These are phyloP conservation scores for Rhizophora apiculata DNA, from an alignment of 345 rosid species.

Conservation along the genomic window DNA sequence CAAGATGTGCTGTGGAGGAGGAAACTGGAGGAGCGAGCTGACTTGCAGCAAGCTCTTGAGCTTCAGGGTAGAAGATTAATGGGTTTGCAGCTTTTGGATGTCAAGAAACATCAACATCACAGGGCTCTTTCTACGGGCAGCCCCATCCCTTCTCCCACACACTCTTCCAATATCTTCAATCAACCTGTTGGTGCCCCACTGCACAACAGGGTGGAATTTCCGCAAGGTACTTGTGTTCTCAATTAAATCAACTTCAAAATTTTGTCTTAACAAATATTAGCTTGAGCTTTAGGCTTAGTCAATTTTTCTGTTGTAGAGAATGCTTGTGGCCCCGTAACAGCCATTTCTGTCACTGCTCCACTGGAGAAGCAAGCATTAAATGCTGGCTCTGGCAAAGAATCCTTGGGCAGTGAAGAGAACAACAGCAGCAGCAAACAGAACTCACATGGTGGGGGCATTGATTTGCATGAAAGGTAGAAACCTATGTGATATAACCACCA, in stretches of 20 bases:
- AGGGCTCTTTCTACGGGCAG: conserved; percentile 62
- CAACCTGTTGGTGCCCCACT: conserved; percentile 49
- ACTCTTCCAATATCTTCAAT: conserved; percentile 48
- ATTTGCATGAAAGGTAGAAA: conserved; percentile 42
- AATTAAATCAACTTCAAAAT: background rate
- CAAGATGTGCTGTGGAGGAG: conserved; percentile 75
- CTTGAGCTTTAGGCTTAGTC: background rate
- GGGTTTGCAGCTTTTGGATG: conserved; percentile 78
- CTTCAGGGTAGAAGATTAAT: conserved; percentile 73
- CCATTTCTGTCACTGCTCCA: conserved; percentile 15
- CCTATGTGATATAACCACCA: background rate
- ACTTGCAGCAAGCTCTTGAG: conserved; percentile 66
- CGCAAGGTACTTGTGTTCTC: conserved; percentile 27
- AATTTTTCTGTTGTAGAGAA: conserved; percentile 38
- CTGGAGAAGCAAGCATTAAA: conserved; percentile 24
- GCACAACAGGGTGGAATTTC: conserved; percentile 26
- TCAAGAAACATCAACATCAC: conserved; percentile 70
- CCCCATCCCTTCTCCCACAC: conserved; percentile 53
- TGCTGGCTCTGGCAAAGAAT: conserved; percentile 26
- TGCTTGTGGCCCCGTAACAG: conserved; percentile 30
- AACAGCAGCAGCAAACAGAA: conserved; percentile 36
- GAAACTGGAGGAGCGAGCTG: conserved; percentile 72
- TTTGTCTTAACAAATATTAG: background rate
- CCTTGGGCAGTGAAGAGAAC: conserved; percentile 29
- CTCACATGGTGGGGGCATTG: conserved; percentile 25